phyloP scores from a whole-genome alignment of 2,329 filamentous ascomycete species.

The Scytalidium lignicola region DNA sequence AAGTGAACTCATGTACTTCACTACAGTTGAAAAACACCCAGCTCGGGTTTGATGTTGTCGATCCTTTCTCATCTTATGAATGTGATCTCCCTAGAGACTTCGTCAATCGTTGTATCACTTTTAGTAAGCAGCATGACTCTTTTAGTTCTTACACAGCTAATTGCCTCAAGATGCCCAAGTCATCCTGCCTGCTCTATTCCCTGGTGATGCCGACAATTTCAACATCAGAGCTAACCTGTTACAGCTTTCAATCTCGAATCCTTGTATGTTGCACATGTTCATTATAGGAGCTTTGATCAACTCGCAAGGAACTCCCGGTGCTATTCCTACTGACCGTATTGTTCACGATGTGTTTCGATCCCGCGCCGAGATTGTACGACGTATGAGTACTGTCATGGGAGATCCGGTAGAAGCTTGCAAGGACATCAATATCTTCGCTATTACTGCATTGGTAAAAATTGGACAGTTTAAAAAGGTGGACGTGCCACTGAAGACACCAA shows the following conservation, averaged over 20 bases:
- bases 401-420: slow-evolving; percentile 1
- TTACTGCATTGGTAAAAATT: background rate
- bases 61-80: background rate
- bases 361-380: slow-evolving; percentile 1
- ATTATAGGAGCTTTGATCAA: background rate
- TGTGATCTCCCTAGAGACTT: background rate
- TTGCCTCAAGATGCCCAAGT: background rate
- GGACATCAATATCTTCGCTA: slow-evolving; percentile 1
- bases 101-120: background rate
- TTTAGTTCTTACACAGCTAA: background rate
- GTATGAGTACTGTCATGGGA: background rate
- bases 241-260: background rate
- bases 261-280: background rate
- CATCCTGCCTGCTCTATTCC: slow-evolving; percentile 1
- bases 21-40: too few species aligned
- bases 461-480: background rate
- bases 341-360: background rate
- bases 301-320: background rate
- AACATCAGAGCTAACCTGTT: background rate
- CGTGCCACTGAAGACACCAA: background rate
- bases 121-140: background rate
- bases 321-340: background rate
- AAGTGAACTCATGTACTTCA: too few species aligned
- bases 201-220: background rate
- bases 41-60: background rate